Evolutionary conservation across 164 flowering plant species (phyloP).

Genomic region (Umbilicus rupestris): DNA sequence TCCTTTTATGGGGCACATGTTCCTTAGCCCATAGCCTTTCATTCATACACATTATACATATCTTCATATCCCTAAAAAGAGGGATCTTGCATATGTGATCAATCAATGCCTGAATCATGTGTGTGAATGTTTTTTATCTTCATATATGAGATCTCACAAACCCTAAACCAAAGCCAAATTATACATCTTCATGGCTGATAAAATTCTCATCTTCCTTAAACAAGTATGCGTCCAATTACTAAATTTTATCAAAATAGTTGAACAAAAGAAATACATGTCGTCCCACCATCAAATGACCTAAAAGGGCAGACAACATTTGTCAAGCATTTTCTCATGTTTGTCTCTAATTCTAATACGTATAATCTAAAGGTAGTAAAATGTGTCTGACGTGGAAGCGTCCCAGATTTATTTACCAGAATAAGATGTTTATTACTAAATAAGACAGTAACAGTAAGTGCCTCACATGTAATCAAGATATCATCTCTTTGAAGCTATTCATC

Average conservation of each 20-base stretch:
- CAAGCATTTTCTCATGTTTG: slow-evolving; percentile 1
- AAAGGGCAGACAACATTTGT: slow-evolving; percentile 2
- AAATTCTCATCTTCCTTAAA: neutral
- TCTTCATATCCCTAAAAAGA: slow-evolving; percentile 2
- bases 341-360: slow-evolving; percentile 1
- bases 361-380: neutral
- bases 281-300: neutral
- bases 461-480: too few species aligned
- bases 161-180: neutral
- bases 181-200: too few species aligned
- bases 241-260: too few species aligned
- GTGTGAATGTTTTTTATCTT: too few species aligned
- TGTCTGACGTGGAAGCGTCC: neutral
- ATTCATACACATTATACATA: neutral
- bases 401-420: neutral
- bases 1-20: slow-evolving; percentile 1
- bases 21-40: slow-evolving; percentile 1
- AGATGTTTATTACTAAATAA: neutral
- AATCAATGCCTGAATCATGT: neutral
- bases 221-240: too few species aligned
- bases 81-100: slow-evolving; percentile 7
- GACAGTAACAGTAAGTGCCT: too few species aligned
- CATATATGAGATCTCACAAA: neutral
- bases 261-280: neutral
- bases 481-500: too few species aligned